These are phyloP conservation scores for Cymbopogon citratus DNA, from an alignment of 176 grass and related monocot genomes.

Conservation along the genomic window DNA sequence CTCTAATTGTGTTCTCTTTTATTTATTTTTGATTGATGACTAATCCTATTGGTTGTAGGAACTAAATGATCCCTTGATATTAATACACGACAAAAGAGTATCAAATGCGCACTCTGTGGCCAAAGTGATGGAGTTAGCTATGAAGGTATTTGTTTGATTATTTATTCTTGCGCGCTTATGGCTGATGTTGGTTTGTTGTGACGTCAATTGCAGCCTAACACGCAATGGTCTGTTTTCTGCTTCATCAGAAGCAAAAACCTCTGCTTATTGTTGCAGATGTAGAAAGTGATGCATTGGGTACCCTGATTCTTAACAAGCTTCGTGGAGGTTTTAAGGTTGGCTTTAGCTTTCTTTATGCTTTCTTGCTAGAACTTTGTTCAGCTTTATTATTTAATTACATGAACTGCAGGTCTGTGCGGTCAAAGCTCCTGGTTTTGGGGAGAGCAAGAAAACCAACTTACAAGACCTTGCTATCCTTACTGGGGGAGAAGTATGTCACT, in stretches of 20 bases:
- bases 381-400: background rate
- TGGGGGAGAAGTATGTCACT: slow-evolving; percentile 62
- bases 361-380: background rate
- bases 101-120: slow-evolving; percentile 66
- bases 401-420: slow-evolving; percentile 79
- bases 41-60: slow-evolving; percentile 42
- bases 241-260: slow-evolving; percentile 72
- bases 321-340: slow-evolving; percentile 69
- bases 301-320: slow-evolving; percentile 91
- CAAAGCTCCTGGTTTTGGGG: slow-evolving; percentile 98
- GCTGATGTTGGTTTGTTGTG: slow-evolving; percentile 2
- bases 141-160: slow-evolving; percentile 53
- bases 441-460: slow-evolving; percentile 82
- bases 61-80: slow-evolving; percentile 80
- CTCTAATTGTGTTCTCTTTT: background rate
- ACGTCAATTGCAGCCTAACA: background rate
- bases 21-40: background rate
- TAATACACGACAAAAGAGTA: slow-evolving; percentile 97
- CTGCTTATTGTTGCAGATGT: slow-evolving; percentile 91
- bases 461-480: slow-evolving; percentile 95
- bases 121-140: slow-evolving; percentile 76
- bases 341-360: slow-evolving; percentile 13
- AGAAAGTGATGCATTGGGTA: slow-evolving; percentile 83
- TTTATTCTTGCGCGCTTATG: background rate
- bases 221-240: background rate